Percentiles rank a stretch among this genome's conserved stretches.
These are phyloP conservation scores for Eimeria maxima DNA, from an alignment of 169 alveolate species.

Conservation along the genomic window DNA sequence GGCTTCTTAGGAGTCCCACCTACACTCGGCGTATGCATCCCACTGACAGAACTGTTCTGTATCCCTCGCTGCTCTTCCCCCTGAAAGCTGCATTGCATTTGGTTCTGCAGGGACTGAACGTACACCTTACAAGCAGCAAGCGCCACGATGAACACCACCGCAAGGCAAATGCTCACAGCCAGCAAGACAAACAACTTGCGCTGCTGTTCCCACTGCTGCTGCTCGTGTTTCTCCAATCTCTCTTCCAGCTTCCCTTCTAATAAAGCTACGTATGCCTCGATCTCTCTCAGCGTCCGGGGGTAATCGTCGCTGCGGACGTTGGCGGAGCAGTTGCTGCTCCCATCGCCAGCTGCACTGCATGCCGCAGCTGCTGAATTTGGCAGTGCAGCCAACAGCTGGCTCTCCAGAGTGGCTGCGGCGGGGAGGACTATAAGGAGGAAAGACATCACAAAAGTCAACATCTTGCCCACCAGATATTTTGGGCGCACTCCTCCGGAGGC, in stretches of 20 bases:
- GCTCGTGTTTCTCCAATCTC: conserved; percentile 61
- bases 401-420: neutral
- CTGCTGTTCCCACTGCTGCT: conserved; percentile 47
- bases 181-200: conserved; percentile 24
- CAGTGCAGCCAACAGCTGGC: neutral
- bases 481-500: neutral
- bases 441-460: neutral
- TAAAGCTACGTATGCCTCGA: conserved; percentile 53
- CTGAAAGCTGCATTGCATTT: neutral
- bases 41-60: neutral
- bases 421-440: neutral
- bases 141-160: conserved; percentile 51
- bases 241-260: conserved; percentile 58
- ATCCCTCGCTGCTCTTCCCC: neutral
- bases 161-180: conserved; percentile 31
- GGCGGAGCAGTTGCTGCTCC: neutral
- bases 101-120: conserved; percentile 47
- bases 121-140: conserved; percentile 62
- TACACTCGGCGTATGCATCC: neutral
- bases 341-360: neutral
- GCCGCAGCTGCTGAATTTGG: neutral
- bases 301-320: neutral
- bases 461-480: neutral
- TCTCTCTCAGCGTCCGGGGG: conserved; percentile 2
- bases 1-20: neutral